These are phyloP conservation scores for Chlorophyllum brunneum DNA, from an alignment of 768 basidiomycete genomes.

Conservation along the genomic window DNA sequence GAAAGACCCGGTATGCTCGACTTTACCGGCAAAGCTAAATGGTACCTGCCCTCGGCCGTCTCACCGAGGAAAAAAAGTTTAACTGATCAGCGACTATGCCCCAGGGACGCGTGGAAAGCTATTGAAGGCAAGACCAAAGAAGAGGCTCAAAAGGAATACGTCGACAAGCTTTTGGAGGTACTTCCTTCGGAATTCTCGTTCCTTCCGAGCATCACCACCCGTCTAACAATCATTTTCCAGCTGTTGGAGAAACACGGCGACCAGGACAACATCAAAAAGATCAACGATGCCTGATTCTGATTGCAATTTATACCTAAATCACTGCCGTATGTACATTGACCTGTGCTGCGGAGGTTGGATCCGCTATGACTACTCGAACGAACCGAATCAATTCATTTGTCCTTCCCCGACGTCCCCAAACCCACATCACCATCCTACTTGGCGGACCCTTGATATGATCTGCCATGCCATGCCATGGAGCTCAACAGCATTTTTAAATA, in stretches of 20 bases:
- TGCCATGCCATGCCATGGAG: too few species aligned
- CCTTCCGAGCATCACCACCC: not conserved
- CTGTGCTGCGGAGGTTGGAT: too few species aligned
- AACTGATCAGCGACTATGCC: not conserved
- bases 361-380: too few species aligned
- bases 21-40: slow-evolving; percentile 88
- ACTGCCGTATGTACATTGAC: too few species aligned
- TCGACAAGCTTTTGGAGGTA: slow-evolving; percentile 70
- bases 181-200: slow-evolving; percentile 4
- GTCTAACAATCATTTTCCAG: slow-evolving; percentile 29
- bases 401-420: too few species aligned
- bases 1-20: slow-evolving; percentile 72
- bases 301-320: not conserved
- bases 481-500: too few species aligned
- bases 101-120: slow-evolving; percentile 83
- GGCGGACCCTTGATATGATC: too few species aligned
- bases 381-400: too few species aligned
- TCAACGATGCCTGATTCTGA: slow-evolving; percentile 41
- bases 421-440: too few species aligned
- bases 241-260: slow-evolving; percentile 50
- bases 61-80: not conserved
- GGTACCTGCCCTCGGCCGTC: slow-evolving; percentile 37
- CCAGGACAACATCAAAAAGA: slow-evolving; percentile 52
- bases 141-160: slow-evolving; percentile 70
- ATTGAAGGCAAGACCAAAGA: slow-evolving; percentile 73